Evolutionary conservation across 179 eudicot species (phyloP).

Genomic region (Silene coronaria): DNA sequence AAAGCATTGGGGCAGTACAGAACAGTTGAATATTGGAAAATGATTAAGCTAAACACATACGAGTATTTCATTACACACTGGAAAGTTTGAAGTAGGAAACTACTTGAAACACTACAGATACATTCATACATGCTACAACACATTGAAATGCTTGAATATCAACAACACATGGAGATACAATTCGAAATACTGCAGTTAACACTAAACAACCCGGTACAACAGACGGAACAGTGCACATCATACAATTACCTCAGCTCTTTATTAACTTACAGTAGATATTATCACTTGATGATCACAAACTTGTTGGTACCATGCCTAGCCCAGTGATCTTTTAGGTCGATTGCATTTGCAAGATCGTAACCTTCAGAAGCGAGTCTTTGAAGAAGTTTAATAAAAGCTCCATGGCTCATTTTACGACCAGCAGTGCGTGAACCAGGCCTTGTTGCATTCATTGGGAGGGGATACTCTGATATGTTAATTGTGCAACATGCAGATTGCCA

Average conservation of each 20-base stretch:
- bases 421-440: conserved; percentile 46
- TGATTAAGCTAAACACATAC: not conserved
- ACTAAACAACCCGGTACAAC: not conserved
- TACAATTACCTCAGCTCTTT: not conserved
- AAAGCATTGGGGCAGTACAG: too few species aligned
- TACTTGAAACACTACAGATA: not conserved
- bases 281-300: conserved; percentile 50
- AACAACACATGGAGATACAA: conserved; percentile 13
- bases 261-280: too few species aligned
- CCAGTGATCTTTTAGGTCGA: conserved; percentile 67
- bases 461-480: conserved; percentile 49
- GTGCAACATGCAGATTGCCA: conserved; percentile 81
- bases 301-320: conserved; percentile 69
- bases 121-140: not conserved
- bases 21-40: not conserved
- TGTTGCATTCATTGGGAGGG: conserved; percentile 49
- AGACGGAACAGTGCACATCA: conserved; percentile 1
- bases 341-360: conserved; percentile 43
- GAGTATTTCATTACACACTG: not conserved
- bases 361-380: conserved; percentile 49
- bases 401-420: conserved; percentile 67
- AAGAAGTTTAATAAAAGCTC: conserved; percentile 54
- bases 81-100: not conserved
- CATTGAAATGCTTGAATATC: conserved; percentile 20
- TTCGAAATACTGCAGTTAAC: conserved; percentile 11